Conservation (phyloP, 805 yeast genomes). For the Komagataella populi region DNA sequence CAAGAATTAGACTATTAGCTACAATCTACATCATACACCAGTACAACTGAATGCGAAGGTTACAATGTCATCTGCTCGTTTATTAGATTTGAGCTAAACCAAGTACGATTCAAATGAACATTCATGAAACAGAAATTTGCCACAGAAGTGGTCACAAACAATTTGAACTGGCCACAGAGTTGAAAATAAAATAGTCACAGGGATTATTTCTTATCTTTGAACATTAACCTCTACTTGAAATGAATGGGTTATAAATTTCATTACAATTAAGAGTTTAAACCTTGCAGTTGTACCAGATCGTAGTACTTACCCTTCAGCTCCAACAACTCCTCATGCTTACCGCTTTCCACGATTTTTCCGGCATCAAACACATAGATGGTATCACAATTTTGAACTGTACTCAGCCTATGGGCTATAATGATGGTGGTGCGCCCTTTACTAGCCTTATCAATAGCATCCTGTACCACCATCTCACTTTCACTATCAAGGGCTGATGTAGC, state of each 20-base stretch:
- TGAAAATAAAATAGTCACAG: not conserved
- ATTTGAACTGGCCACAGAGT: not conserved
- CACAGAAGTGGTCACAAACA: not conserved
- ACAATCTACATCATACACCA: too few species aligned
- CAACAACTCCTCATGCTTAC: constrained; percentile 23
- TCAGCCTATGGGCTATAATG: constrained; percentile 82
- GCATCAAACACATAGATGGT: constrained; percentile 54
- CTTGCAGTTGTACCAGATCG: constrained; percentile 19
- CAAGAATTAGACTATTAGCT: too few species aligned
- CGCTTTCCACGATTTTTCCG: constrained; percentile 36
- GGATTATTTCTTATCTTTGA: too few species aligned
- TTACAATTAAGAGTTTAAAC: not conserved
- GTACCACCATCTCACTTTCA: constrained; percentile 76
- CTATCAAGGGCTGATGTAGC: constrained; percentile 85
- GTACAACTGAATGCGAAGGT: too few species aligned
- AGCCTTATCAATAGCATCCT: constrained; percentile 47
- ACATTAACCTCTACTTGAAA: not conserved
- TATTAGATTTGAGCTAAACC: too few species aligned
- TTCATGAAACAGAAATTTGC: too few species aligned
- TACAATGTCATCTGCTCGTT: too few species aligned
- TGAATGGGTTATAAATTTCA: too few species aligned
- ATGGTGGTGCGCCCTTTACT: constrained; percentile 56
- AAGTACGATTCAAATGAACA: too few species aligned
- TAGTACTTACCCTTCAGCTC: constrained; percentile 13
- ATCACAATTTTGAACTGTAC: constrained; percentile 76